Percentiles rank a stretch among this genome's conserved stretches.
phyloP scores from a whole-genome alignment of 2,329 filamentous ascomycete species.

The Exophiala viscosa region DNA sequence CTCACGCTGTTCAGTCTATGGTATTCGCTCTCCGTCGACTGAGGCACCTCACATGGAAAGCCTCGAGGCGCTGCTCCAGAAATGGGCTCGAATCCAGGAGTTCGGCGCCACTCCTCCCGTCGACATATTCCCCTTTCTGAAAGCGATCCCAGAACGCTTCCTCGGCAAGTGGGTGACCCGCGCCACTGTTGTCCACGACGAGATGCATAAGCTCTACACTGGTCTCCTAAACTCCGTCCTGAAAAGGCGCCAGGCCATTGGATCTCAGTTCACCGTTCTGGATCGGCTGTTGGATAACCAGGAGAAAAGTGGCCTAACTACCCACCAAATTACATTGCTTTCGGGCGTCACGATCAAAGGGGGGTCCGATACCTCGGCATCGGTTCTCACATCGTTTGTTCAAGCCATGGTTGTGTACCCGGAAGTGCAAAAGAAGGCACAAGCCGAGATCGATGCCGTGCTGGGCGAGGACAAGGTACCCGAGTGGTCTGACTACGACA shows the following conservation, averaged over 20 bases:
- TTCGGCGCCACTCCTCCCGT: conserved; percentile 49
- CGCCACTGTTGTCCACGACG: conserved; percentile 36
- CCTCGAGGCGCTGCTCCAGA: conserved; percentile 17
- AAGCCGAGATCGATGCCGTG: conserved; percentile 42
- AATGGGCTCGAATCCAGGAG: conserved; percentile 36
- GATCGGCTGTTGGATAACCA: conserved; percentile 41
- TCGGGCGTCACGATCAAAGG: conserved; percentile 33
- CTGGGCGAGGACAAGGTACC: conserved; percentile 35
- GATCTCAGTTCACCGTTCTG: conserved; percentile 35
- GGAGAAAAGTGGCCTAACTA: conserved; percentile 31
- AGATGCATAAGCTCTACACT: conserved; percentile 43
- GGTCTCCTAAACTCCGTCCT: conserved; percentile 35
- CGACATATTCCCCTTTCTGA: conserved; percentile 46
- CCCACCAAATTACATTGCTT: conserved; percentile 42
- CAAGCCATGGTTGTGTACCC: conserved; percentile 50
- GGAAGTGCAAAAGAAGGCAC: conserved; percentile 42
- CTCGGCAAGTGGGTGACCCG: conserved; percentile 41
- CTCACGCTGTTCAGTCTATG: conserved; percentile 30
- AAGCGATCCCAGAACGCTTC: conserved; percentile 41
- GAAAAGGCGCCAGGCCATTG: conserved; percentile 31
- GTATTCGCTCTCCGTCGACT: conserved; percentile 33
- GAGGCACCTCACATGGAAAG: conserved; percentile 12
- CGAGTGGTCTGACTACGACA: conserved; percentile 31
- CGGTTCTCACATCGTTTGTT: conserved; percentile 37
- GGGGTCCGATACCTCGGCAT: conserved; percentile 40